Evolutionary conservation across 2,329 filamentous ascomycete genomes (phyloP).

Genomic region (Uncinocarpus reesii): DNA sequence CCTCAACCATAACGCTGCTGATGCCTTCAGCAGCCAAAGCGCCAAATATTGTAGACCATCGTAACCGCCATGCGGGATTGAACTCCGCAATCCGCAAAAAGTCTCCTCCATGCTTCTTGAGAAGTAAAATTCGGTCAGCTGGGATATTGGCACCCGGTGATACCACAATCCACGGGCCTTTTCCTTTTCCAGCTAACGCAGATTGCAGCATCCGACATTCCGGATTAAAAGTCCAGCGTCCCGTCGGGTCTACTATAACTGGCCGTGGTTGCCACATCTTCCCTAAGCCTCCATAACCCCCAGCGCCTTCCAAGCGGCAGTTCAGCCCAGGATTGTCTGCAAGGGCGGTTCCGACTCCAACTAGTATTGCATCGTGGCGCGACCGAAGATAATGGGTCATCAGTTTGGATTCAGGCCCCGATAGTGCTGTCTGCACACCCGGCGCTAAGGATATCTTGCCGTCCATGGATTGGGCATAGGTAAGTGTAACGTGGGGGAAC

Average conservation of each 20-base stretch:
- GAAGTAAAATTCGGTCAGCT: slow-evolving; percentile 36
- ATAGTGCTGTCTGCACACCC: slow-evolving; percentile 71
- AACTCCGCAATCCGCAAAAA: slow-evolving; percentile 34
- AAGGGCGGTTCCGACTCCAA: slow-evolving; percentile 73
- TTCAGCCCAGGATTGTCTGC: slow-evolving; percentile 81
- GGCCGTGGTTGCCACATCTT: slow-evolving; percentile 61
- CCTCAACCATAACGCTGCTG: slow-evolving; percentile 81
- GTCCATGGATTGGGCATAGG: slow-evolving; percentile 85
- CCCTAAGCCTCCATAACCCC: slow-evolving; percentile 45
- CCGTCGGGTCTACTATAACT: slow-evolving; percentile 67
- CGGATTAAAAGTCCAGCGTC: slow-evolving; percentile 56
- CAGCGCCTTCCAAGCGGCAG: slow-evolving; percentile 58
- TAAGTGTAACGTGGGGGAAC: slow-evolving; percentile 60
- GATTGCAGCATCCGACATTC: slow-evolving; percentile 57
- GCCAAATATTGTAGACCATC: slow-evolving; percentile 56
- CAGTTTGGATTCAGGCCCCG: slow-evolving; percentile 70
- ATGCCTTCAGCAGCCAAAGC: slow-evolving; percentile 52
- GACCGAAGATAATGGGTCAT: slow-evolving; percentile 93
- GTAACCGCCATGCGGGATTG: slow-evolving; percentile 39
- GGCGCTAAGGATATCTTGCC: slow-evolving; percentile 64
- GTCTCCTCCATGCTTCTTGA: slow-evolving; percentile 40
- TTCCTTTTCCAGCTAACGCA: slow-evolving; percentile 54
- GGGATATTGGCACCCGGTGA: slow-evolving; percentile 39
- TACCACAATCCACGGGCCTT: slow-evolving; percentile 63
- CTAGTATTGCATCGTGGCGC: slow-evolving; percentile 70